Percentiles rank a stretch among this genome's conserved stretches.
phyloP scores from a whole-genome alignment of 176 grass and related monocot species.

The Thinopyrum elongatum region DNA sequence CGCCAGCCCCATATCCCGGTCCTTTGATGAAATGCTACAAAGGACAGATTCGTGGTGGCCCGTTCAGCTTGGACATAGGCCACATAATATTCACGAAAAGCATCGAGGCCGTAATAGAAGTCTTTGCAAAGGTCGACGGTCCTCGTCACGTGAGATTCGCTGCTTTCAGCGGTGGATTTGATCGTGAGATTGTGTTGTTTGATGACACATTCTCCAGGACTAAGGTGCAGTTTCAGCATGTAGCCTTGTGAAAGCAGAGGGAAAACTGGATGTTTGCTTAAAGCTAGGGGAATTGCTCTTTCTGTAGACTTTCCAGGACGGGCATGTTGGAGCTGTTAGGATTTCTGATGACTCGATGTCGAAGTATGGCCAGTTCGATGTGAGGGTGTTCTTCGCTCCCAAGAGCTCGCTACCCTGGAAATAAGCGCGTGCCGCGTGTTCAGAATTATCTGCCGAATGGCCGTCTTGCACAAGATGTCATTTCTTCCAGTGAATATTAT shows the following conservation, averaged over 20 bases:
- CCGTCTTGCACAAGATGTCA: background rate
- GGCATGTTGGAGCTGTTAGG: background rate
- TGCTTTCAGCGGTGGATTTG: slow-evolving; percentile 6
- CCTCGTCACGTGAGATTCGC: background rate
- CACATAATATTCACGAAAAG: background rate
- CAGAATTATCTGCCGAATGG: too few relatives aligned
- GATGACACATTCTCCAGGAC: background rate
- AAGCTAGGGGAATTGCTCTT: background rate
- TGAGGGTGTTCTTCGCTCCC: background rate
- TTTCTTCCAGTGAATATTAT: slow-evolving; percentile 3
- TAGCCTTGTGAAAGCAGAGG: background rate
- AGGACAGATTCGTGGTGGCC: background rate
- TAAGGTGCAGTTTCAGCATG: background rate
- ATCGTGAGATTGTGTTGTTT: background rate
- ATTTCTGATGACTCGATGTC: background rate
- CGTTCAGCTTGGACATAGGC: background rate
- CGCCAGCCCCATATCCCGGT: too few relatives aligned
- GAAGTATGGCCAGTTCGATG: background rate
- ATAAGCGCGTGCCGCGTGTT: too few relatives aligned
- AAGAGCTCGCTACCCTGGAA: background rate
- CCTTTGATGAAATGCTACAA: background rate
- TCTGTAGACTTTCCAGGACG: background rate
- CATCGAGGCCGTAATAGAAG: background rate
- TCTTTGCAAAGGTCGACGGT: background rate
- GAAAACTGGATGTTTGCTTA: background rate